Percentiles rank a stretch among this genome's conserved stretches.
These are phyloP conservation scores for Pseudocercospora cruenta DNA, from an alignment of 2,329 filamentous ascomycete genomes.

Conservation along the genomic window DNA sequence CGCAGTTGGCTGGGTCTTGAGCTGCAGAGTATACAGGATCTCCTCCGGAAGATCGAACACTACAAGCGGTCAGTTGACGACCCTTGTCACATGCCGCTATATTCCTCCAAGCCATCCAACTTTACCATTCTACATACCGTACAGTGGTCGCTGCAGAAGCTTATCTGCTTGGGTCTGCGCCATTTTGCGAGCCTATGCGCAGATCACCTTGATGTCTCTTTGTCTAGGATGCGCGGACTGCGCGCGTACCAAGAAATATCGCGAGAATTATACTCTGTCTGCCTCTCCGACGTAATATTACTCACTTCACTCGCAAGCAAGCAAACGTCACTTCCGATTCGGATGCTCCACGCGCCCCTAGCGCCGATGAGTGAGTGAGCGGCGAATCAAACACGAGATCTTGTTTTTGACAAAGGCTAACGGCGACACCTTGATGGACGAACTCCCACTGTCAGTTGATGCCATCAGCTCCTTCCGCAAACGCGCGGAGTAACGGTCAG, in stretches of 20 bases:
- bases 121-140: conserved; percentile 44
- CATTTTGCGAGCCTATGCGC: conserved; percentile 26
- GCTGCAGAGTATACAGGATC: conserved; percentile 68
- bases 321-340: conserved; percentile 6
- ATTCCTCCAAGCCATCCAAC: neutral
- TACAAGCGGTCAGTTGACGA: conserved; percentile 41
- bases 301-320: neutral
- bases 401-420: neutral
- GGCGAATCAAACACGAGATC: neutral
- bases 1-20: conserved; percentile 54
- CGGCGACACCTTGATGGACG: conserved; percentile 7
- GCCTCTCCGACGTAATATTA: neutral
- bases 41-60: conserved; percentile 82
- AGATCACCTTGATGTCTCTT: neutral
- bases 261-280: neutral
- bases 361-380: neutral
- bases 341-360: neutral
- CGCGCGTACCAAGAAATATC: neutral
- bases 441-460: neutral
- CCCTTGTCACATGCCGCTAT: conserved; percentile 1
- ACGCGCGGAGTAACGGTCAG: neutral
- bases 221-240: neutral
- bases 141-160: conserved; percentile 54
- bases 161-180: conserved; percentile 31
- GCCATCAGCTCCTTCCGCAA: neutral